phyloP scores from a whole-genome alignment of 2,329 filamentous ascomycete genomes.

The Nakataea oryzae region DNA sequence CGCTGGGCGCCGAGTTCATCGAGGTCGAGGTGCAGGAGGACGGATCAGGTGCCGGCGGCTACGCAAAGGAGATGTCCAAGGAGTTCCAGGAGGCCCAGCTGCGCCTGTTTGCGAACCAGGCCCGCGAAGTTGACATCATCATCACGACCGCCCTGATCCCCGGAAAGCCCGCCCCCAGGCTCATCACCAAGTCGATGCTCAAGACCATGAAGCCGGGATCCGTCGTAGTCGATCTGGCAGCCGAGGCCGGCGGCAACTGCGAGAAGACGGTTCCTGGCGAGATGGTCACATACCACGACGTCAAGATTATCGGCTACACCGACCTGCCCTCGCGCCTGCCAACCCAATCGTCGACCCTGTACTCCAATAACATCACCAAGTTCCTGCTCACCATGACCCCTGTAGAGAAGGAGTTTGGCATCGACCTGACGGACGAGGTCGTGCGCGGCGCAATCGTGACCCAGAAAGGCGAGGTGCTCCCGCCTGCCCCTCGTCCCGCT shows the following conservation, averaged over 20 bases:
- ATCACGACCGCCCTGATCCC: slow-evolving; percentile 90
- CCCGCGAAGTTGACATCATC: slow-evolving; percentile 80
- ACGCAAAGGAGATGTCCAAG: slow-evolving; percentile 90
- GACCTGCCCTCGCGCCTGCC: slow-evolving; percentile 79
- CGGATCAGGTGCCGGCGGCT: slow-evolving; percentile 73
- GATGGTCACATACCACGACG: slow-evolving; percentile 60
- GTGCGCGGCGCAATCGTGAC: slow-evolving; percentile 79
- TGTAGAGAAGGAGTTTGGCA: slow-evolving; percentile 65
- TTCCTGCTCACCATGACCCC: slow-evolving; percentile 74
- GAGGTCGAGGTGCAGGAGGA: slow-evolving; percentile 81
- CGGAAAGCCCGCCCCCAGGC: slow-evolving; percentile 68
- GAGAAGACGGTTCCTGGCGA: slow-evolving; percentile 69
- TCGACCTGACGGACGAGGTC: slow-evolving; percentile 76
- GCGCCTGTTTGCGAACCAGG: slow-evolving; percentile 84
- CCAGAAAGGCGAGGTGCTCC: slow-evolving; percentile 64
- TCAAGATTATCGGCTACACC: slow-evolving; percentile 82
- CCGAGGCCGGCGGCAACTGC: slow-evolving; percentile 82
- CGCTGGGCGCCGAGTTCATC: slow-evolving; percentile 79
- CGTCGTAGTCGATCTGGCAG: slow-evolving; percentile 78
- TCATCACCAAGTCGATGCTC: slow-evolving; percentile 73
- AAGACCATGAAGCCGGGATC: slow-evolving; percentile 84
- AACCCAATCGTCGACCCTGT: slow-evolving; percentile 80
- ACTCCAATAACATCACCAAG: slow-evolving; percentile 91
- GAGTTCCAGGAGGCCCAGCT: slow-evolving; percentile 90
- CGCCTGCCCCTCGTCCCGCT: slow-evolving; percentile 60